Evolutionary conservation across 2,329 filamentous ascomycete genomes (phyloP).

Genomic region (Epichloe scottii): DNA sequence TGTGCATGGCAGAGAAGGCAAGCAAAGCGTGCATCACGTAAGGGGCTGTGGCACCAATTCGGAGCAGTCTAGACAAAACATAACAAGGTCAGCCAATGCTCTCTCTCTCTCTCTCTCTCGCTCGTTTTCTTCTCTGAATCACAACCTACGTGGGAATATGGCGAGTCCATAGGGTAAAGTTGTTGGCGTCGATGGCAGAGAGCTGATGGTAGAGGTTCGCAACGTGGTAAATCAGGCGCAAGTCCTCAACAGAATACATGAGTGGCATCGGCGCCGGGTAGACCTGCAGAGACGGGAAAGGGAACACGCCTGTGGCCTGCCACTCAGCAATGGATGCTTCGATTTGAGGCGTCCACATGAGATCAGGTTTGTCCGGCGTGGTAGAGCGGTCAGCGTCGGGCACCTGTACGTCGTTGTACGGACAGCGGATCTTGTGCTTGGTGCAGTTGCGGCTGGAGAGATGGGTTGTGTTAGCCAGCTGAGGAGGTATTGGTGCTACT

Average conservation of each 20-base stretch:
- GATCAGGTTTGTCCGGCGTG: slow-evolving; percentile 49
- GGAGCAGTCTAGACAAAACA: slow-evolving; percentile 34
- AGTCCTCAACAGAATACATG: slow-evolving; percentile 61
- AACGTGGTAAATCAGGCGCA: slow-evolving; percentile 84
- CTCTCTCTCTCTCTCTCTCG: background rate
- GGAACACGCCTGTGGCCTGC: slow-evolving; percentile 73
- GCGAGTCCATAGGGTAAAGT: slow-evolving; percentile 84
- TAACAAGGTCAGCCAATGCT: background rate
- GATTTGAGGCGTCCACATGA: slow-evolving; percentile 80
- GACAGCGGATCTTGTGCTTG: slow-evolving; percentile 96
- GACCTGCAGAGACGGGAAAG: slow-evolving; percentile 69
- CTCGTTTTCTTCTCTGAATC: background rate
- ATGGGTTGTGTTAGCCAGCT: slow-evolving; percentile 10
- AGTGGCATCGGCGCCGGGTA: slow-evolving; percentile 64
- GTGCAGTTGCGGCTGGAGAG: slow-evolving; percentile 78
- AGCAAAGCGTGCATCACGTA: slow-evolving; percentile 93
- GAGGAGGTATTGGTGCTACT: background rate
- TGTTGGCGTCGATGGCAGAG: slow-evolving; percentile 61
- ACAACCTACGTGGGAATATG: slow-evolving; percentile 76
- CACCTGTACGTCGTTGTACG: slow-evolving; percentile 80
- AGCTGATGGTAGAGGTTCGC: slow-evolving; percentile 77
- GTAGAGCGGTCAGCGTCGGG: slow-evolving; percentile 47
- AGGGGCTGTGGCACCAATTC: slow-evolving; percentile 65
- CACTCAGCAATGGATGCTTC: slow-evolving; percentile 71
- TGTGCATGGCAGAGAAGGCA: slow-evolving; percentile 87